Base-by-base conservation (phyloP, 2,329 filamentous ascomycete species). In the Epichloe coenophiala region DNA sequence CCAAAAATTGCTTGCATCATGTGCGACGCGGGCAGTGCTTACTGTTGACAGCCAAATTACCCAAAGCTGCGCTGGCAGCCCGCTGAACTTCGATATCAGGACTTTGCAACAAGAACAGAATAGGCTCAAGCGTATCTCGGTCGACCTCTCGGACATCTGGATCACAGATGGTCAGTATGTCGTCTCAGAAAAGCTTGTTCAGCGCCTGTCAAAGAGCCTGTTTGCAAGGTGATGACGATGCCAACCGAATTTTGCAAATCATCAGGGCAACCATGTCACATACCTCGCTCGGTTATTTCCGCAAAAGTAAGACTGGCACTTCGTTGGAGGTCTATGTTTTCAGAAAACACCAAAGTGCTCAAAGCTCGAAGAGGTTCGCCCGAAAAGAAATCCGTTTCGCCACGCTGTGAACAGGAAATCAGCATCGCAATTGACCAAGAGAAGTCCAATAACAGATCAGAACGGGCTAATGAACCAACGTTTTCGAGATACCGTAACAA, bases 261-360 rank as follows among this genome's bases (percentile, higher is more conserved):
- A 42, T 42, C 7, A 21, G n/a, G 38, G 17, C 21, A 45, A 38
- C 15, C 27, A 27, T 56, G 53, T 42, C 33, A 58, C 75, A 61
- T 77, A 96, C 93, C 91, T 88, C 91, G 74, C 71, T 98, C 93
- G 39, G 93, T 98, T 59, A 98, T 98, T 68, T 98, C 93, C 54
- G 93, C 93, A 75, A 98, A 98, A 2, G 93, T 98, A 68, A 98
- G 79, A 67, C 91, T 97, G 49, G 93, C 93, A 71, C 93, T 97
- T 58, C 93, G 81, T 72, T 98, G 93, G 49, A 98, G 77, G 67
- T 98, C 93, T 65, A 98, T 90, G 71, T 98, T 98, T 69, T 97
- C 90, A 52, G 93, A 98, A 68, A 95, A 98, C 52, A 98, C 93
- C 27, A 98, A 79, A 12, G 91, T 98, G 69, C 88, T 96, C 51